Percentiles rank a stretch among this genome's conserved stretches.
Evolutionary conservation across 768 basidiomycete genomes (phyloP).

Genomic region (Psilocybe cubensis): DNA sequence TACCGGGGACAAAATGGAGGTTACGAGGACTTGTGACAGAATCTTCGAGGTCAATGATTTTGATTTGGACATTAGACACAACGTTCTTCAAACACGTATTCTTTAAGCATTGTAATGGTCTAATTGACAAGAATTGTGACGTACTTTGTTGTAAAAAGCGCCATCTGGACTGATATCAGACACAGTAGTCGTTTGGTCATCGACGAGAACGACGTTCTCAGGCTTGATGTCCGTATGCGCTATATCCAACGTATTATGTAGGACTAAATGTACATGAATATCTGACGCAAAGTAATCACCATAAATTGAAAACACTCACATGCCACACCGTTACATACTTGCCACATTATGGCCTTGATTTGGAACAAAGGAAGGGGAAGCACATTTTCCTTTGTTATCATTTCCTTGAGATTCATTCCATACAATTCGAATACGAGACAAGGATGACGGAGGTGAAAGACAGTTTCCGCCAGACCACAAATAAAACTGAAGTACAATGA

Average conservation of each 20-base stretch:
- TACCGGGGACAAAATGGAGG: background rate
- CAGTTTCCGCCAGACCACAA: background rate
- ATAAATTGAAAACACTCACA: background rate
- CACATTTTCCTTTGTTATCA: background rate
- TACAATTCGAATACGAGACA: background rate
- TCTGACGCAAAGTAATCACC: background rate
- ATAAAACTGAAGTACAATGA: background rate
- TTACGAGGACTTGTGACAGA: background rate
- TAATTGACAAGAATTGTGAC: background rate
- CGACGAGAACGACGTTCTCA: constrained; percentile 2
- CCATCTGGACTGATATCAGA: background rate
- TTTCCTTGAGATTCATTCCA: background rate
- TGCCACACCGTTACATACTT: background rate
- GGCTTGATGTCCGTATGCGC: constrained; percentile 6
- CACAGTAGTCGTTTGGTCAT: background rate
- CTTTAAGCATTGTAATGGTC: background rate
- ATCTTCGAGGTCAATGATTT: constrained; percentile 6
- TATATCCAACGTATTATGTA: background rate
- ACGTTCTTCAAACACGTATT: background rate
- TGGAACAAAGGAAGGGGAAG: background rate
- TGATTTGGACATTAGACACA: background rate
- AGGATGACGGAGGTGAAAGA: background rate
- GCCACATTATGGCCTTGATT: background rate
- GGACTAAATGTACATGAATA: background rate
- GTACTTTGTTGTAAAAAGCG: background rate